Evolutionary conservation across 2,329 filamentous ascomycete species (phyloP).

Genomic region (Ophiocordyceps camponoti-saundersi): DNA sequence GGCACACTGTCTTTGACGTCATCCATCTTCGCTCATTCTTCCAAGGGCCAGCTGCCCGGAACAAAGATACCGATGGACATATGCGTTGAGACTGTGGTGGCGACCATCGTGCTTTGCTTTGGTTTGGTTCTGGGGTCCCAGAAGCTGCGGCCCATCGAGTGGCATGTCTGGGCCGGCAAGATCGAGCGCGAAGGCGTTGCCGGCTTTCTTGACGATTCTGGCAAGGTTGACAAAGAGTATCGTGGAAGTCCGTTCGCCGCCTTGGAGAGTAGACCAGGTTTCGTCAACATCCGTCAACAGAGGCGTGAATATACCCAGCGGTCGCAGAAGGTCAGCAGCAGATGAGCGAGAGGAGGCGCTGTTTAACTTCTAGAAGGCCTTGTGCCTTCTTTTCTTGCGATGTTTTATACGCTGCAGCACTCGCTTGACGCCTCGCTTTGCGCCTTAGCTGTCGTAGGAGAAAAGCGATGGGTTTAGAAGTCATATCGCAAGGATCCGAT

Average conservation of each 20-base stretch:
- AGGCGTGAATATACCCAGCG: conserved; percentile 65
- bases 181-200: conserved; percentile 59
- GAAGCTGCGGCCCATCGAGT: conserved; percentile 68
- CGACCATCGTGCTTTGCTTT: conserved; percentile 62
- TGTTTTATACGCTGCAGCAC: too few relatives aligned
- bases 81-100: conserved; percentile 66
- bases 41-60: conserved; percentile 17
- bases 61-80: conserved; percentile 66
- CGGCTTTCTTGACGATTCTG: conserved; percentile 36
- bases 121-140: conserved; percentile 69
- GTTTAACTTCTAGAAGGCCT: too few relatives aligned
- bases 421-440: too few relatives aligned
- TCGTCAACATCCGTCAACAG: conserved; percentile 74
- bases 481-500: too few relatives aligned
- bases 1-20: conserved; percentile 50
- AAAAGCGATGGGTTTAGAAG: too few relatives aligned
- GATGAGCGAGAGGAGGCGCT: background rate
- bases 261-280: conserved; percentile 67
- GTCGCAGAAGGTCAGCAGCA: conserved; percentile 28
- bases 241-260: conserved; percentile 63
- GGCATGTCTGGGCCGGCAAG: conserved; percentile 67
- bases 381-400: background rate
- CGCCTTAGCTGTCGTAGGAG: too few relatives aligned
- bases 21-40: conserved; percentile 20
- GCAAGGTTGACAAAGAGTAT: conserved; percentile 52